phyloP scores from a whole-genome alignment of 2,329 filamentous ascomycete species.

The Colletotrichum liaoningense region DNA sequence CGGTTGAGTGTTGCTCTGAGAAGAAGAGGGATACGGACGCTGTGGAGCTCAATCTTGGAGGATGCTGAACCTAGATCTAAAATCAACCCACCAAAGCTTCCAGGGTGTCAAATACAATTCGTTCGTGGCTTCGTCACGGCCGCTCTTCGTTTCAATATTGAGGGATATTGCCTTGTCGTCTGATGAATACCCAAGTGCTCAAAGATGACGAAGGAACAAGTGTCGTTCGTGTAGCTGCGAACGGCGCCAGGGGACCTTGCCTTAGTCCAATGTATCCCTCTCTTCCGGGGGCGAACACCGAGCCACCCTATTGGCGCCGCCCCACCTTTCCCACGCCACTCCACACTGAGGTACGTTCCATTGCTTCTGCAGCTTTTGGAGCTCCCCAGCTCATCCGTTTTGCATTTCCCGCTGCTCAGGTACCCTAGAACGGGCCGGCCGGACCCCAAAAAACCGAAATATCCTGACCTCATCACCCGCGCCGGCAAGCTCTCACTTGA shows the following conservation, averaged over 20 bases:
- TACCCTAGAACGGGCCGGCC: constrained; percentile 9
- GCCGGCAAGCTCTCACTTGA: background rate
- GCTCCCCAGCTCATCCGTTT: constrained; percentile 5
- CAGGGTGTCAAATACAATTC: background rate
- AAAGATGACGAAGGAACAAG: constrained; percentile 25
- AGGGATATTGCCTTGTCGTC: background rate
- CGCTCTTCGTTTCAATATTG: background rate
- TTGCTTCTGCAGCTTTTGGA: background rate
- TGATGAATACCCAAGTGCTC: background rate
- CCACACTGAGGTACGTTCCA: background rate
- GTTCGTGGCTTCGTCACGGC: background rate
- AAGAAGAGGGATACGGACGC: background rate
- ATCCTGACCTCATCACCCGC: constrained; percentile 28
- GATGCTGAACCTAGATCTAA: background rate
- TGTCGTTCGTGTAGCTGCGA: constrained; percentile 20
- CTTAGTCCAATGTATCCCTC: background rate
- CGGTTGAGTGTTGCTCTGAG: background rate
- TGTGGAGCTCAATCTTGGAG: background rate
- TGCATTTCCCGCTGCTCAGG: background rate
- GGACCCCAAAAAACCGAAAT: constrained; percentile 16
- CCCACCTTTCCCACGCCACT: background rate
- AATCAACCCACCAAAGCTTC: background rate
- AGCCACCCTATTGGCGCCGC: background rate
- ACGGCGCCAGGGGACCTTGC: background rate
- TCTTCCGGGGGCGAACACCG: background rate